phyloP scores from a whole-genome alignment of 2,329 filamentous ascomycete species.

The Metarhizium album region DNA sequence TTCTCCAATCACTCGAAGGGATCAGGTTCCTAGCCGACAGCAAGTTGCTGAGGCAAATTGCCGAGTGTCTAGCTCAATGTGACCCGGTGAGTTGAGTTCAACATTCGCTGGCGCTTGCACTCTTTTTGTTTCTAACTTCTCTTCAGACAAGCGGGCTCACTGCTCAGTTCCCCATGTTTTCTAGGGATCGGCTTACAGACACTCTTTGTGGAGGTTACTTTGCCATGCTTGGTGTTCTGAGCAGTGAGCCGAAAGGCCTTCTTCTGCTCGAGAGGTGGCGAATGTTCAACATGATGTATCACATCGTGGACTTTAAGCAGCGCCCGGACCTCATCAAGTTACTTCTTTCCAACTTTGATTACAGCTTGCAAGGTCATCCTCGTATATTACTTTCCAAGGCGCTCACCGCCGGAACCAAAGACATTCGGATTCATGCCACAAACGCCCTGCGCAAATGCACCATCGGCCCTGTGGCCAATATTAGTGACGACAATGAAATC shows the following conservation, averaged over 20 bases:
- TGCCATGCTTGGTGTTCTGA: constrained; percentile 79
- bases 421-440: constrained; percentile 84
- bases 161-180: constrained; percentile 82
- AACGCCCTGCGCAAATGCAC: constrained; percentile 82
- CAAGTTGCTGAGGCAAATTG: constrained; percentile 86
- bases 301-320: constrained; percentile 85
- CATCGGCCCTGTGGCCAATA: constrained; percentile 34
- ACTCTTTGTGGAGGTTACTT: constrained; percentile 92
- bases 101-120: constrained; percentile 8
- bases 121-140: not conserved
- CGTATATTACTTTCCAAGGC: constrained; percentile 89
- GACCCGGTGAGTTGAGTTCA: constrained; percentile 54
- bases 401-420: constrained; percentile 80
- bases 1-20: constrained; percentile 79
- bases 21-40: constrained; percentile 78
- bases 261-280: constrained; percentile 91
- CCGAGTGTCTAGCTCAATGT: constrained; percentile 90
- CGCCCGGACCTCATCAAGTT: constrained; percentile 86
- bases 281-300: constrained; percentile 99
- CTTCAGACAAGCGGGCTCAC: constrained; percentile 57
- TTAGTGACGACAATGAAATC: constrained; percentile 26
- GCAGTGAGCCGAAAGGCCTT: constrained; percentile 69
- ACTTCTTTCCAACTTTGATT: constrained; percentile 85
- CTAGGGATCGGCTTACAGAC: constrained; percentile 69
- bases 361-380: constrained; percentile 77